phyloP scores from a whole-genome alignment of 345 rosid species.

The Ailanthus altissimus region DNA sequence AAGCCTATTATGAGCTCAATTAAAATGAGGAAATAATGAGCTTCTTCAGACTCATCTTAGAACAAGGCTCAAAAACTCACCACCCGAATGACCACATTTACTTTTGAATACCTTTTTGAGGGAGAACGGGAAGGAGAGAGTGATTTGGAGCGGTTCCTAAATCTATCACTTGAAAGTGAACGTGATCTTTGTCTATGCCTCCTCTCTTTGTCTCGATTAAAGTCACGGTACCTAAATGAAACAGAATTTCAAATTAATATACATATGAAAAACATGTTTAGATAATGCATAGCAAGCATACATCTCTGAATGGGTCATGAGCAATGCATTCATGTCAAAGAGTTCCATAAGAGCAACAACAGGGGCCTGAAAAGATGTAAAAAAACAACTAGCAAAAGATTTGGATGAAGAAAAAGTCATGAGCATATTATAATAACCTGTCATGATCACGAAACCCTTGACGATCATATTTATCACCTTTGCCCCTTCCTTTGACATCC shows the following conservation, averaged over 20 bases:
- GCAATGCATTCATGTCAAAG: not conserved
- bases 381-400: not conserved
- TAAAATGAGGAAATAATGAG: not conserved
- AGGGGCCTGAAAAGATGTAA: not conserved
- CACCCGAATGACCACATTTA: not conserved
- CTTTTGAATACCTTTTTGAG: conserved; percentile 26
- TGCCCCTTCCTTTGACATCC: conserved; percentile 24
- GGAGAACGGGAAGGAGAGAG: conserved; percentile 31
- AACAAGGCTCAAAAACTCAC: not conserved
- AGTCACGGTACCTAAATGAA: conserved; percentile 21
- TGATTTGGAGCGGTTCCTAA: conserved; percentile 28
- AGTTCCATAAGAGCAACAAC: not conserved
- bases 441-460: conserved; percentile 13
- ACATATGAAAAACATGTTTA: not conserved
- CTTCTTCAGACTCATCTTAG: not conserved
- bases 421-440: conserved; percentile 19
- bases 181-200: conserved; percentile 24
- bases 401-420: not conserved
- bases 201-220: conserved; percentile 26
- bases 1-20: not conserved
- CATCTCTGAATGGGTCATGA: not conserved
- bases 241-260: not conserved
- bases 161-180: conserved; percentile 23
- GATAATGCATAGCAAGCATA: not conserved
- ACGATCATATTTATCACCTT: conserved; percentile 17